These are phyloP conservation scores for Soucietia sequanensis DNA, from an alignment of 805 yeast species.

Conservation along the genomic window DNA sequence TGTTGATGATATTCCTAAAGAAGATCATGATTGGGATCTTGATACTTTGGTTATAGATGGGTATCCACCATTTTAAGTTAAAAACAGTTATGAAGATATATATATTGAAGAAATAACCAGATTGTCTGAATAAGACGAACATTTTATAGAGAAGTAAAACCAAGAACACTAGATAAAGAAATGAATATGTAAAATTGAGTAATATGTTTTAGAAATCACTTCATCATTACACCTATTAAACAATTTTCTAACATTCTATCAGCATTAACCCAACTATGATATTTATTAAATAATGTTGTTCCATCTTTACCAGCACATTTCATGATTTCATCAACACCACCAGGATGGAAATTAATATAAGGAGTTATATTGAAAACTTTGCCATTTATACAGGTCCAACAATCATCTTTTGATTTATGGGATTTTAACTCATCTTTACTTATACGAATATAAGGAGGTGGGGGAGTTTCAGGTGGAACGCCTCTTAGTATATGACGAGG, in stretches of 20 bases:
- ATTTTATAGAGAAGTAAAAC: no score
- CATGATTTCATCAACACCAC: slow-evolving; percentile 79
- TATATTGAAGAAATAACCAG: no score
- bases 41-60: slow-evolving; percentile 53
- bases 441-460: slow-evolving; percentile 47
- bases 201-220: no score
- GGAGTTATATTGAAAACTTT: slow-evolving; percentile 86
- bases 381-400: slow-evolving; percentile 82
- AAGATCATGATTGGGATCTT: slow-evolving; percentile 60
- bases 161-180: no score
- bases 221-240: slow-evolving; percentile 54
- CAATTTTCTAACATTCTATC: slow-evolving; percentile 81
- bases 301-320: slow-evolving; percentile 84
- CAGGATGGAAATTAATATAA: slow-evolving; percentile 87
- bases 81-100: no score
- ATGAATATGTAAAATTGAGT: no score
- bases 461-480: slow-evolving; percentile 50
- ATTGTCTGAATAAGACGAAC: no score
- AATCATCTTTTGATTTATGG: slow-evolving; percentile 65
- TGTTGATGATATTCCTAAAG: slow-evolving; percentile 51
- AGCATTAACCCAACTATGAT: slow-evolving; percentile 73
- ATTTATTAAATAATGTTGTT: slow-evolving; percentile 69
- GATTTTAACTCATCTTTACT: slow-evolving; percentile 54
- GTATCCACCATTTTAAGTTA: background rate
- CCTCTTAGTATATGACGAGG: slow-evolving; percentile 54